Evolutionary conservation across 2,329 filamentous ascomycete genomes (phyloP), one percentile per base, ranked within the genome.

Genomic region (Fulvia fulva): DNA sequence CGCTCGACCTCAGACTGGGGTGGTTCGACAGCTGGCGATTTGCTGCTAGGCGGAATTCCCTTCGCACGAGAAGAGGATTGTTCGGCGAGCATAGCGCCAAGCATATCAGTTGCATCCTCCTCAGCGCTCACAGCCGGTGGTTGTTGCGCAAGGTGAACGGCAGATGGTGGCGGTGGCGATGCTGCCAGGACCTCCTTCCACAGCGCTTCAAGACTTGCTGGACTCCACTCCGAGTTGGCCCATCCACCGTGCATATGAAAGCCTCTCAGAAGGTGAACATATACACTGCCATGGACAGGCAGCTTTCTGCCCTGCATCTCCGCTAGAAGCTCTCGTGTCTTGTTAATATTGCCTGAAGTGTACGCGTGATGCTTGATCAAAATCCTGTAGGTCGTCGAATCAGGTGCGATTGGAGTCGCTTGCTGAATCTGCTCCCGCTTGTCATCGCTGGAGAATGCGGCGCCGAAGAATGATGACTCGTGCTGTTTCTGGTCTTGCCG

Each of bases 221-320:
- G 77, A 26, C 84, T 90, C 93, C 94, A 99, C 12, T 84, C 80
- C 0, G 86, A 86, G 62, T 86, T 78, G 23, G 78, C 75, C 19
- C 81, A 74, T 25, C 85, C 86, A 11, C 92, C 93, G 68, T 96
- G 87, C 2, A 77, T 73, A 30, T 82, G 80, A 70, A 97, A 99
- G 0, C 89, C 91, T 67, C 90, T 87, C 75, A 97, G 89, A 3
- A 97, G 78, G 7, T 88, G 81, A 37, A 94, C 78, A 68, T 93
- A 97, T 23, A 96, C 83, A 57, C 87, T 83, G 5, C 88, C 88
- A 60, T 93, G 85, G 16, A 93, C 76, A 0, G 85, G 83, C 3
- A 96, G 79, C 2, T 81, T 76, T 64, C 86, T 86, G 37, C 77
- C 75, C 56, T 83, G 84, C 91, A 97, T 96, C 71, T 97, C 93